A percentile compares a stretch with the other conserved stretches of the same genome.
These are phyloP conservation scores for Murraya koenigii DNA, from an alignment of 345 rosid genomes.

Conservation along the genomic window DNA sequence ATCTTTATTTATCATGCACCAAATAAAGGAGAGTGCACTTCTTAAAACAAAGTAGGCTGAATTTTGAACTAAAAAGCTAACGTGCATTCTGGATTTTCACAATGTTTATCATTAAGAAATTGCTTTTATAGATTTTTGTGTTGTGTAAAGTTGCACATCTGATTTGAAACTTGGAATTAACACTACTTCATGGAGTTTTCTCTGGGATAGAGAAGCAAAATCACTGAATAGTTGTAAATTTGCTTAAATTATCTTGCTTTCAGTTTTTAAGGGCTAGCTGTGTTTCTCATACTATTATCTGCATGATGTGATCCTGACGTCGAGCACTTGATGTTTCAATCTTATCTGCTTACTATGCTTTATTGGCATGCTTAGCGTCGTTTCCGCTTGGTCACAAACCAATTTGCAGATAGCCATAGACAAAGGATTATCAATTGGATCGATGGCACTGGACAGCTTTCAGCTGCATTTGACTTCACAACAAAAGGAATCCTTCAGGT, in stretches of 20 bases:
- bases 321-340: neutral
- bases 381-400: neutral
- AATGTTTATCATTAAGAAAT: neutral
- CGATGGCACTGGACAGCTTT: conserved; percentile 68
- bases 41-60: neutral
- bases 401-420: conserved; percentile 67
- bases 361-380: neutral
- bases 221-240: neutral
- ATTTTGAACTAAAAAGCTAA: neutral
- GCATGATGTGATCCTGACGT: neutral
- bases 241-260: neutral
- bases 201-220: neutral
- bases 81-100: neutral
- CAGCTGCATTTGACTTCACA: conserved; percentile 93
- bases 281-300: neutral
- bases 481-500: conserved; percentile 91
- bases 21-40: conserved; percentile 1
- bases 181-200: neutral
- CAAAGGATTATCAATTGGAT: conserved; percentile 86
- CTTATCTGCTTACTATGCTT: neutral
- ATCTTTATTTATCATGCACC: neutral
- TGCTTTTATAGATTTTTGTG: neutral
- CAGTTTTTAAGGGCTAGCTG: neutral
- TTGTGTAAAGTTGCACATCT: neutral
- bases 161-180: neutral